Evolutionary conservation across 2,329 filamentous ascomycete genomes (phyloP).

Genomic region (Claviceps digitariae): DNA sequence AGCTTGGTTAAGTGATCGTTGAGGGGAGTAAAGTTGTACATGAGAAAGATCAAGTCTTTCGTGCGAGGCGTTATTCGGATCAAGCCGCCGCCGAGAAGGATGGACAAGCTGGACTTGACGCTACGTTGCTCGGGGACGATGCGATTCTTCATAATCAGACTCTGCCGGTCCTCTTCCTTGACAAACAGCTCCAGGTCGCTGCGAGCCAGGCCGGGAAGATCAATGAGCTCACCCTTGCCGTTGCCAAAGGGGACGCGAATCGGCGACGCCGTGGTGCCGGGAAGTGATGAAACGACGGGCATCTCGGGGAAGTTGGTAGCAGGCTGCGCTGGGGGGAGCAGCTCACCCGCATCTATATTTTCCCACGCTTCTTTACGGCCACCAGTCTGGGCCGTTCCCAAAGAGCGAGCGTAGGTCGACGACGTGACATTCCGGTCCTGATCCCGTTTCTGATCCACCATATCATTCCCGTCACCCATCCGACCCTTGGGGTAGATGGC

Average conservation of each 20-base stretch:
- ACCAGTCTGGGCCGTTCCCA: background rate
- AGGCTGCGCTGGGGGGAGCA: conserved; percentile 63
- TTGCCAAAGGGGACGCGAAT: conserved; percentile 85
- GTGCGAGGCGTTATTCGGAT: conserved; percentile 68
- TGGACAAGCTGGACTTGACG: conserved; percentile 63
- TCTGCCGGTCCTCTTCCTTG: conserved; percentile 46
- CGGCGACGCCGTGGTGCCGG: conserved; percentile 88
- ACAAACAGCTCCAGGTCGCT: conserved; percentile 61
- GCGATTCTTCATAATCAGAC: conserved; percentile 67
- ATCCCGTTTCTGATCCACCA: background rate
- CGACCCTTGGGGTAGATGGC: conserved; percentile 70
- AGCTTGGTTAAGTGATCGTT: conserved; percentile 64
- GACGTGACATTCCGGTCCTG: conserved; percentile 5
- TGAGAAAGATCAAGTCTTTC: conserved; percentile 51
- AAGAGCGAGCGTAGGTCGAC: conserved; percentile 8
- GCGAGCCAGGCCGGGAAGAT: conserved; percentile 74
- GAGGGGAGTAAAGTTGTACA: conserved; percentile 79
- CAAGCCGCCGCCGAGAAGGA: conserved; percentile 67
- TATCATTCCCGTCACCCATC: conserved; percentile 22
- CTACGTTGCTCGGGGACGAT: conserved; percentile 59
- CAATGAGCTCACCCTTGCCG: conserved; percentile 79
- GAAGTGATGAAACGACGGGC: conserved; percentile 73
- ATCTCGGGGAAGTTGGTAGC: conserved; percentile 70
- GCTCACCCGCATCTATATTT: conserved; percentile 29
- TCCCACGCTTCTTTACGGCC: conserved; percentile 7